Conservation (phyloP, 495 filamentous ascomycete genomes). For the Annulohypoxylon nitens region DNA sequence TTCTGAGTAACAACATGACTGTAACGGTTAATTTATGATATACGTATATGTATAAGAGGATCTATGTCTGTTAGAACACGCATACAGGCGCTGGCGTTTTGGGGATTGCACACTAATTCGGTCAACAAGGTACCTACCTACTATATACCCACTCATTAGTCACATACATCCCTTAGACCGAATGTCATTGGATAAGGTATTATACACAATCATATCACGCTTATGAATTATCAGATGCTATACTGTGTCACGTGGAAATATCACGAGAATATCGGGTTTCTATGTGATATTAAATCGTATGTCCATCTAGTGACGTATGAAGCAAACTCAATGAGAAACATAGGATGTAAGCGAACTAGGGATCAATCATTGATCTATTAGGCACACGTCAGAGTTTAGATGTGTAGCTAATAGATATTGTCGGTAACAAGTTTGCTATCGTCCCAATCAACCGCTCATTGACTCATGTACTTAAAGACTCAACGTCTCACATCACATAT, state of each 20-base stretch:
- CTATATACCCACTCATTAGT: too few species aligned
- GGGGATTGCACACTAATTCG: neutral
- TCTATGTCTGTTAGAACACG: neutral
- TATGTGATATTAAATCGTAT: neutral
- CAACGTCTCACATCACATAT: neutral
- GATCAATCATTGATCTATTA: too few species aligned
- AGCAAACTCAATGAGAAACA: neutral
- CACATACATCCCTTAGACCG: neutral
- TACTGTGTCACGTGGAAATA: neutral
- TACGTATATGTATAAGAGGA: neutral
- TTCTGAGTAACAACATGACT: constrained; percentile 93
- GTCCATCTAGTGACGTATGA: neutral
- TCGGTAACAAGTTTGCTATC: neutral
- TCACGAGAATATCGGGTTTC: neutral
- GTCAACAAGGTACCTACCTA: neutral
- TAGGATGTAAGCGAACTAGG: neutral
- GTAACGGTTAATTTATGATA: constrained; percentile 83
- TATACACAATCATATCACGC: too few species aligned
- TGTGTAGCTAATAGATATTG: neutral
- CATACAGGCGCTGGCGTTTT: neutral
- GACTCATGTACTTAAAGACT: neutral
- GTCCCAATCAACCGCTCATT: neutral
- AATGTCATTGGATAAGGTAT: neutral
- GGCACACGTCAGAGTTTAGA: neutral
- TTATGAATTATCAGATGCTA: neutral